Evolutionary conservation across 805 yeast species (phyloP).

Genomic region (Candida multigemmis): DNA sequence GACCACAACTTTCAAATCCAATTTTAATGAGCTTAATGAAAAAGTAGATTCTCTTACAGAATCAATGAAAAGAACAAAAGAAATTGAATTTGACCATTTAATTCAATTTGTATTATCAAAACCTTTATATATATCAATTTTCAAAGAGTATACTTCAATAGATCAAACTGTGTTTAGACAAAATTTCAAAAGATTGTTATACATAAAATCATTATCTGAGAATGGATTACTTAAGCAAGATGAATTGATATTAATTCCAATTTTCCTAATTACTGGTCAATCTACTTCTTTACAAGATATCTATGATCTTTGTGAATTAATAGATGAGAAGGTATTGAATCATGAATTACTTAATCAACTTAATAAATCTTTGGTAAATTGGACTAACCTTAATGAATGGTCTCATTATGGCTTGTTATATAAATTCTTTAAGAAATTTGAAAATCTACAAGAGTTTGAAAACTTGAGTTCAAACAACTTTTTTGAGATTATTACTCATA

Average conservation of each 20-base stretch:
- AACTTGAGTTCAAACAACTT: slow-evolving; percentile 17
- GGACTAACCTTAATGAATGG: slow-evolving; percentile 15
- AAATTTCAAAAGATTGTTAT: slow-evolving; percentile 21
- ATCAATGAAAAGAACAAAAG: slow-evolving; percentile 19
- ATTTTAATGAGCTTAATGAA: slow-evolving; percentile 8
- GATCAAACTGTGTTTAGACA: slow-evolving; percentile 8
- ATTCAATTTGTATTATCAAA: slow-evolving; percentile 14
- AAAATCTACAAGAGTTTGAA: slow-evolving; percentile 21
- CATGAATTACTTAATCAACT: slow-evolving; percentile 15
- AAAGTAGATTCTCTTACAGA: slow-evolving; percentile 14
- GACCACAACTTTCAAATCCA: slow-evolving; percentile 1
- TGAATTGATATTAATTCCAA: slow-evolving; percentile 29
- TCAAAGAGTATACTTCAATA: slow-evolving; percentile 8
- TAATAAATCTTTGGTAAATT: slow-evolving; percentile 15
- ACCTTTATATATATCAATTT: slow-evolving; percentile 20
- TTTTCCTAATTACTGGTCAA: slow-evolving; percentile 21
- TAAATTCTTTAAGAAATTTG: slow-evolving; percentile 13
- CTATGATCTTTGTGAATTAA: slow-evolving; percentile 21
- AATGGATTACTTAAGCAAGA: slow-evolving; percentile 30
- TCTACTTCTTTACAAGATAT: slow-evolving; percentile 14
- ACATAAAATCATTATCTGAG: slow-evolving; percentile 27
- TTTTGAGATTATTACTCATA: slow-evolving; percentile 25
- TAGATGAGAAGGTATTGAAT: slow-evolving; percentile 22
- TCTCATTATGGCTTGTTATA: slow-evolving; percentile 9
- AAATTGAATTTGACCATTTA: slow-evolving; percentile 20